A percentile compares a stretch with the other conserved stretches of the same genome.
Evolutionary conservation across 768 basidiomycete genomes (phyloP).

Genomic region (Hebeloma cylindrosporum): DNA sequence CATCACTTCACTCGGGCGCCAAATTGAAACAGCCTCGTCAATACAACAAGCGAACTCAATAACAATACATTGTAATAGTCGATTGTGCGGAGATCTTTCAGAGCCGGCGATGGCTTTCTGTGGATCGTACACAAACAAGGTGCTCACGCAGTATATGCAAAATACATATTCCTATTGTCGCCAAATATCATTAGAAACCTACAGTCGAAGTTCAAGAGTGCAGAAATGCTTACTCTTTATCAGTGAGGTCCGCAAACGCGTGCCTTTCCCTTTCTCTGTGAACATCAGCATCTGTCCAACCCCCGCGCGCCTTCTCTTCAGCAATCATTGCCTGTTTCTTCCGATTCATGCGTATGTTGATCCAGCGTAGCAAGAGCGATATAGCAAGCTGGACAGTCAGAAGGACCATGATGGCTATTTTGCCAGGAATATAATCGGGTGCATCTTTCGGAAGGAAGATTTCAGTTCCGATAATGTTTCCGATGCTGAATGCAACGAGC

Average conservation of each 20-base stretch:
- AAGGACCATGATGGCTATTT: constrained; percentile 62
- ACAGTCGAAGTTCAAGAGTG: neutral
- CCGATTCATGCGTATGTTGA: constrained; percentile 54
- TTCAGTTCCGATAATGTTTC: constrained; percentile 63
- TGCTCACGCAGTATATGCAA: constrained; percentile 52
- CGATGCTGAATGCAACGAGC: constrained; percentile 50
- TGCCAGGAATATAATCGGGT: constrained; percentile 64
- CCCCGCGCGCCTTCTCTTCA: constrained; percentile 43
- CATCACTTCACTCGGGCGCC: too few species aligned
- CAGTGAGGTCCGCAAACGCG: constrained; percentile 64
- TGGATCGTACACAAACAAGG: neutral
- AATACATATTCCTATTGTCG: constrained; percentile 51
- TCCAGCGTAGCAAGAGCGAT: constrained; percentile 49
- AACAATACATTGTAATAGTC: too few species aligned
- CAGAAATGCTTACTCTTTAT: constrained; percentile 54
- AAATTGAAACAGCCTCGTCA: too few species aligned
- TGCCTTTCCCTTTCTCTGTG: constrained; percentile 57
- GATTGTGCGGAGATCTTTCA: too few species aligned
- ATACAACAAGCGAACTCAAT: too few species aligned
- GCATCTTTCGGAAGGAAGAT: constrained; percentile 65
- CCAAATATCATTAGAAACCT: neutral
- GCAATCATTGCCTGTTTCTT: constrained; percentile 43
- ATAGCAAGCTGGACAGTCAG: constrained; percentile 52
- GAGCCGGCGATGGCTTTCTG: too few species aligned
- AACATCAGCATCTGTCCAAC: constrained; percentile 60